Conservation (phyloP, 441 rosid species). For the Erodium texanum region DNA sequence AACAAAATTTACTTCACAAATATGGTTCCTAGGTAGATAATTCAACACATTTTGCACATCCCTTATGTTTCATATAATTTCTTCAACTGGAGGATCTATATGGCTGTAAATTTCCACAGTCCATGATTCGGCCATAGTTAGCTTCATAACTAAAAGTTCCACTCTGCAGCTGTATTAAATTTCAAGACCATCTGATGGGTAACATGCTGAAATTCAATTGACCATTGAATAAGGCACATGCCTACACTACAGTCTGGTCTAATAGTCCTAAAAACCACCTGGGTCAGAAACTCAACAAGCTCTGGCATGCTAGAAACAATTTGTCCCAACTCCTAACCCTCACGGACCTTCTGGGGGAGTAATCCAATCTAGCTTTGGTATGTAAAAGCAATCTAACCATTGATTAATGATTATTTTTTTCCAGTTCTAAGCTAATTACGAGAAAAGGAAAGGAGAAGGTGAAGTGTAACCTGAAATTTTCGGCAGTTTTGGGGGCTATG, state of each 20-base stretch:
- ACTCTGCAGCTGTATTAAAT: not conserved
- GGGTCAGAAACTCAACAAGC: not conserved
- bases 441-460: not conserved
- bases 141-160: not conserved
- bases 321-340: too few relatives aligned
- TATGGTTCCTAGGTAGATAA: too few relatives aligned
- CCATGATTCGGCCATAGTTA: not conserved
- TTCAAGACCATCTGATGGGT: not conserved
- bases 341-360: not conserved
- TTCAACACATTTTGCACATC: too few relatives aligned
- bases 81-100: not conserved
- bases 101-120: not conserved
- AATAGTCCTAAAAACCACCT: not conserved
- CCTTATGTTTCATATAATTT: too few relatives aligned
- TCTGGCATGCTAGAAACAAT: too few relatives aligned
- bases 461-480: slow-evolving; percentile 62
- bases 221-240: not conserved
- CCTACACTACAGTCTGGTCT: not conserved
- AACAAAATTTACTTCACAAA: too few relatives aligned
- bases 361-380: not conserved
- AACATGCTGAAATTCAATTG: not conserved
- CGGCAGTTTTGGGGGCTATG: slow-evolving; percentile 79
- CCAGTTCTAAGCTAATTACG: too few relatives aligned
- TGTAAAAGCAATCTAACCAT: not conserved
- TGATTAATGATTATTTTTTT: too few relatives aligned